A percentile compares a stretch with the other conserved stretches of the same genome.
Evolutionary conservation across 768 basidiomycete genomes (phyloP).

Genomic region (Mrakia blollopis): DNA sequence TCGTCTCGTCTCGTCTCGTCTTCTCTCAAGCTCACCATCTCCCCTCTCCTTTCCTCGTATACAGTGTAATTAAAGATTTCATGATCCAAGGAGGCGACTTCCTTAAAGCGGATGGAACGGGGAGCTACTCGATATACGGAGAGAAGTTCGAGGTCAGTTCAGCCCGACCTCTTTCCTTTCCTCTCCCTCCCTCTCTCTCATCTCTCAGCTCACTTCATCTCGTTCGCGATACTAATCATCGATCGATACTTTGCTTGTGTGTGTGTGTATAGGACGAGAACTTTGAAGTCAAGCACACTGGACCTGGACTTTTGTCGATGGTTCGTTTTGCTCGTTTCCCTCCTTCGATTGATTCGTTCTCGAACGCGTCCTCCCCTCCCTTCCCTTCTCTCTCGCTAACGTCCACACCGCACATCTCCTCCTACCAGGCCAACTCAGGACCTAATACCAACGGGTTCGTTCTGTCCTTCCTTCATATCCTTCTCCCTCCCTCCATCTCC

Average conservation of each 20-base stretch:
- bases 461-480: background rate
- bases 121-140: constrained; percentile 94
- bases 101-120: constrained; percentile 88
- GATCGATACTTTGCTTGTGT: too few relatives aligned
- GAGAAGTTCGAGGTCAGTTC: constrained; percentile 76
- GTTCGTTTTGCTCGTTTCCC: constrained; percentile 46
- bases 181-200: background rate
- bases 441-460: constrained; percentile 74
- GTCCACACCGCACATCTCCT: constrained; percentile 6
- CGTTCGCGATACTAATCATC: background rate
- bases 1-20: too few relatives aligned
- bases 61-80: constrained; percentile 50
- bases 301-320: constrained; percentile 86
- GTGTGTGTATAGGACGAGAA: constrained; percentile 81
- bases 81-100: constrained; percentile 99
- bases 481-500: background rate
- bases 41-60: background rate
- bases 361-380: background rate
- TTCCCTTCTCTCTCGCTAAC: background rate
- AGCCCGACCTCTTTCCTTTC: constrained; percentile 3
- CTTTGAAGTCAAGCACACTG: constrained; percentile 81
- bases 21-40: constrained; percentile 5
- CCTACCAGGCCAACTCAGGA: constrained; percentile 80
- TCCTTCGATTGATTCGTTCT: background rate
- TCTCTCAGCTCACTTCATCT: background rate